Base-by-base conservation (phyloP, 176 grass and related monocot genomes). In the Thinopyrum elongatum region DNA sequence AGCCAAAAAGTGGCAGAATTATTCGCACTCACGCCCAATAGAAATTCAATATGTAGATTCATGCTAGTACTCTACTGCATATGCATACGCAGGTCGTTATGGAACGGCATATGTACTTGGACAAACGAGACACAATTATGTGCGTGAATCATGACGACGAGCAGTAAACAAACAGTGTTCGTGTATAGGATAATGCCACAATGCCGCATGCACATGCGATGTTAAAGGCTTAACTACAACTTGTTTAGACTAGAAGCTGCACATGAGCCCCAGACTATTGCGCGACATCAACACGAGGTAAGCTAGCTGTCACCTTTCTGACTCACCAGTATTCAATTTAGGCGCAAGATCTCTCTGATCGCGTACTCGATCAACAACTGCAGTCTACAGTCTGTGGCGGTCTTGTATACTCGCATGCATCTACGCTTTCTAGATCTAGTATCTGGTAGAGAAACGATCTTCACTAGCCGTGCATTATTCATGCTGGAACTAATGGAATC, bases 141-240 rank as follows among this genome's bases (percentile, higher is more conserved):
- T 25, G 88, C 62, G 39, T 76, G 70, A 39, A 41, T 84, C 70
- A 42, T 76, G 70, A 25, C 60, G 49, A 77, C 60, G 49, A 77
- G 44, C 26, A 31, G 28, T 82, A 82, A 70, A 82, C 61, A 71
- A 58, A 71, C 38, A 36, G 4, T 62, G 47, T 19, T 19, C 23
- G n/a, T 5, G 21, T 8, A 51, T 70, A 68, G 36, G 23, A 64
- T 82, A 82, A 86, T 63, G 49, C 17, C 49, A 77, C 57, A 10
- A 59, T 49, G 49, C 25, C 8, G n/a, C 28, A 36, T 72, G 79
- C 83, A 72, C 88, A 90, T 86, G 88, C 44, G 30, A 36, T 27
- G 28, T 35, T 19, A 47, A 73, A 38, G 12, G 22, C 21, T 76
- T 77, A 49, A 74, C 65, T 16, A 15, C 16, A 74, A 17, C 46